Conservation (phyloP, 805 yeast species). For the Ogataea paradorogensis region DNA sequence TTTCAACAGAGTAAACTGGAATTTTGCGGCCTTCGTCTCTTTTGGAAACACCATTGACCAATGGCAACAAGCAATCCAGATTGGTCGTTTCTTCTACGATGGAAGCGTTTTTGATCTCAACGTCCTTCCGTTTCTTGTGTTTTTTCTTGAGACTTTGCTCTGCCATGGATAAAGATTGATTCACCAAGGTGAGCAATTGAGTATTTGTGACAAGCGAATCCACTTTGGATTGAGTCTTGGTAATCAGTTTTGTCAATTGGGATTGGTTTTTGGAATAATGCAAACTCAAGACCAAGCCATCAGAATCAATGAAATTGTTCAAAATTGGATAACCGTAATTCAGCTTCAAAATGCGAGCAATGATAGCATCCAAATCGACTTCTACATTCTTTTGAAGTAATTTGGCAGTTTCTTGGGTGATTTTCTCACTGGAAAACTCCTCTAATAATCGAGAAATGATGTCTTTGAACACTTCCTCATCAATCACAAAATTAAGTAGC, state of each 20-base stretch:
- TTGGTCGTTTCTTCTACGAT: constrained; percentile 27
- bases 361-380: constrained; percentile 39
- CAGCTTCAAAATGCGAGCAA: constrained; percentile 43
- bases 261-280: constrained; percentile 46
- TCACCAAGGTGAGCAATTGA: constrained; percentile 45
- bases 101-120: constrained; percentile 29
- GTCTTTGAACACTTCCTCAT: constrained; percentile 66
- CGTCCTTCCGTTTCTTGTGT: constrained; percentile 26
- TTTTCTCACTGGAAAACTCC: constrained; percentile 60
- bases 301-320: constrained; percentile 65
- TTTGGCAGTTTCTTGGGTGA: constrained; percentile 47
- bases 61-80: constrained; percentile 24
- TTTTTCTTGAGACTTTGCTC: constrained; percentile 19
- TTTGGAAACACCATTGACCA: constrained; percentile 24
- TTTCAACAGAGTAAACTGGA: constrained; percentile 57
- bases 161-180: constrained; percentile 38
- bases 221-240: constrained; percentile 41
- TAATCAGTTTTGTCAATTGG: constrained; percentile 43
- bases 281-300: constrained; percentile 65
- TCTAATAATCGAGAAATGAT: constrained; percentile 61
- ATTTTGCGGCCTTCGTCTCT: constrained; percentile 40
- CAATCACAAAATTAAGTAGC: constrained; percentile 55
- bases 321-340: constrained; percentile 60
- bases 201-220: constrained; percentile 38
- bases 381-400: constrained; percentile 32